A percentile compares a stretch with the other conserved stretches of the same genome.
Evolutionary conservation across 2,329 filamentous ascomycete species (phyloP).

Genomic region (Arthrobotrys megalospora): DNA sequence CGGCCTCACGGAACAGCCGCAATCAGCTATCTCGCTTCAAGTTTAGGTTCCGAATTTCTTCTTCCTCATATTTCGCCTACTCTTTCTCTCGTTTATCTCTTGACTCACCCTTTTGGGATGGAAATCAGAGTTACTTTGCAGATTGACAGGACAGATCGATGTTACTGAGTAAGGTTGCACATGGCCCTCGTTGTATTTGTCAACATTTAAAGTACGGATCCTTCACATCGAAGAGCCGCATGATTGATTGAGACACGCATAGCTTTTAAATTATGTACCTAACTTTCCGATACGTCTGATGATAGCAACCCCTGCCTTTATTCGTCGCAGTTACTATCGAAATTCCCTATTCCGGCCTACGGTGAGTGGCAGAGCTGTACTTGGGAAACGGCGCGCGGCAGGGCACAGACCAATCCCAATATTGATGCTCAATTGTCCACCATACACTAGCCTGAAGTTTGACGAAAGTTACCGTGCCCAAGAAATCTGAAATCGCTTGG

Average conservation of each 20-base stretch:
- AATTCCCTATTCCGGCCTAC: constrained; percentile 38
- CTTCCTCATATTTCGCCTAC: constrained; percentile 33
- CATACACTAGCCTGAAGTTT: constrained; percentile 9
- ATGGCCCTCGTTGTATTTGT: constrained; percentile 51
- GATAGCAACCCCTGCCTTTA: constrained; percentile 42
- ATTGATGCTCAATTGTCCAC: constrained; percentile 10
- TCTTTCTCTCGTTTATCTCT: constrained; percentile 40
- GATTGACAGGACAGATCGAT: constrained; percentile 24
- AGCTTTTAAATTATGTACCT: constrained; percentile 7
- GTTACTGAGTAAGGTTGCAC: constrained; percentile 55
- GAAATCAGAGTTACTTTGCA: constrained; percentile 31
- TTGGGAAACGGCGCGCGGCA: constrained; percentile 46
- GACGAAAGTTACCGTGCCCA: constrained; percentile 30
- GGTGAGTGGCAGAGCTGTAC: constrained; percentile 45
- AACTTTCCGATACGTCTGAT: constrained; percentile 34
- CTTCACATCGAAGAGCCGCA: constrained; percentile 58
- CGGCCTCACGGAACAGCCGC: constrained; percentile 28
- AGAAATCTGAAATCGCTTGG: constrained; percentile 41
- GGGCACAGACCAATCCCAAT: constrained; percentile 45
- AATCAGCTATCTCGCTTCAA: constrained; percentile 21
- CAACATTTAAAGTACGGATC: constrained; percentile 52
- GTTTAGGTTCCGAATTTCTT: constrained; percentile 25
- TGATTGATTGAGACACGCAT: constrained; percentile 41
- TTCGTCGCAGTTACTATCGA: constrained; percentile 59
- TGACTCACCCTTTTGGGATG: constrained; percentile 40